These are phyloP conservation scores for Plantago rigida DNA, from an alignment of 305 asterid genomes.

Conservation along the genomic window DNA sequence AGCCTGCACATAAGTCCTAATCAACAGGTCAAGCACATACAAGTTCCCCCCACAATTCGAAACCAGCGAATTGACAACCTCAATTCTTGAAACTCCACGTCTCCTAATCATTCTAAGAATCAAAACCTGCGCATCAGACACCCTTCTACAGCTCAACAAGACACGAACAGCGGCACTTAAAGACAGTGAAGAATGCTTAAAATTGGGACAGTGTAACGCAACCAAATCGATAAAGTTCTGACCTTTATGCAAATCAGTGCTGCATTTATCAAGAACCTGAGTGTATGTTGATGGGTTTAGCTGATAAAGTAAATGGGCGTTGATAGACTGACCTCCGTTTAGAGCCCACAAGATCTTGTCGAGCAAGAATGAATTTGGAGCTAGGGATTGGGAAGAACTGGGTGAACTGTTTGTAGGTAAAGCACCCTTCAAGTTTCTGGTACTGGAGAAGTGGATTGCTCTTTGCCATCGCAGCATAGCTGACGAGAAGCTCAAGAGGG, in stretches of 20 bases:
- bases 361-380: conserved; percentile 38
- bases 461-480: no score
- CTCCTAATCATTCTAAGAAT: conserved; percentile 61
- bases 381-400: conserved; percentile 23
- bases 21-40: conserved; percentile 48
- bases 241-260: conserved; percentile 38
- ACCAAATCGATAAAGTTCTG: conserved; percentile 49
- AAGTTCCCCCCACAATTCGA: conserved; percentile 40
- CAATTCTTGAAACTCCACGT: conserved; percentile 49
- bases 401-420: conserved; percentile 11
- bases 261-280: conserved; percentile 40
- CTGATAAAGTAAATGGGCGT: conserved; percentile 30
- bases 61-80: conserved; percentile 46
- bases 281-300: conserved; percentile 45
- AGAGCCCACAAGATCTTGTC: conserved; percentile 53
- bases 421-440: conserved; percentile 21
- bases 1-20: conserved; percentile 72
- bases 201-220: conserved; percentile 40
- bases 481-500: no score
- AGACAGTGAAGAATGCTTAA: conserved; percentile 54
- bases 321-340: conserved; percentile 46
- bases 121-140: conserved; percentile 62
- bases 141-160: conserved; percentile 44
- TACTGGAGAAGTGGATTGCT: conserved; percentile 1
- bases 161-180: conserved; percentile 50